phyloP scores from a whole-genome alignment of 139 green algal genomes.

The Tetradesmus obliquus region DNA sequence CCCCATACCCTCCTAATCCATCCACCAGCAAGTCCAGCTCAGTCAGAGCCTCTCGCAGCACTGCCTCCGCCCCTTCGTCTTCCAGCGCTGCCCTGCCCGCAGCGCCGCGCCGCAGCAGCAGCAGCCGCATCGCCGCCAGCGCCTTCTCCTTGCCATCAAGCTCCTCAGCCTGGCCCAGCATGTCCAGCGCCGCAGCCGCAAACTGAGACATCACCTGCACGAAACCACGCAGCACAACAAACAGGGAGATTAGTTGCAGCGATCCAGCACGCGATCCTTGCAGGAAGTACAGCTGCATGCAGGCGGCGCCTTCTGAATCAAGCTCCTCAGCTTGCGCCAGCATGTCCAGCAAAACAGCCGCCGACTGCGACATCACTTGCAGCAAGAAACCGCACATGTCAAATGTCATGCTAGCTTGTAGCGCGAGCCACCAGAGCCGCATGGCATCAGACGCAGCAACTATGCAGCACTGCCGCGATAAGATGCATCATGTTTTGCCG shows the following conservation, averaged over 20 bases:
- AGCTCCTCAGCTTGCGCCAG: constrained; percentile 23
- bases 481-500: too few relatives aligned
- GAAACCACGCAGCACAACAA: not conserved
- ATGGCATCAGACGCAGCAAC: not conserved
- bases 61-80: constrained; percentile 26
- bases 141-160: constrained; percentile 36
- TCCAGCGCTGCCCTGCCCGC: constrained; percentile 29
- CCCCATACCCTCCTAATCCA: not conserved
- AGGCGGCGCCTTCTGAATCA: constrained; percentile 21
- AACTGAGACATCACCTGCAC: constrained; percentile 1
- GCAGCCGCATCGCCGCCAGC: constrained; percentile 13
- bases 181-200: constrained; percentile 5
- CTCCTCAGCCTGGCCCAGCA: constrained; percentile 30
- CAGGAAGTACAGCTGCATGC: not conserved
- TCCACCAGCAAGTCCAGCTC: constrained; percentile 32
- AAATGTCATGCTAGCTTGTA: not conserved
- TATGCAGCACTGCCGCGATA: not conserved
- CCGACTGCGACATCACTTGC: constrained; percentile 28
- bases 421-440: not conserved
- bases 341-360: constrained; percentile 19
- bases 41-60: constrained; percentile 33
- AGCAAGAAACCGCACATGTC: not conserved
- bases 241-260: too few relatives aligned
- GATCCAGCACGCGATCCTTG: too few relatives aligned
- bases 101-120: constrained; percentile 15